phyloP scores from a whole-genome alignment of 1,284 basidiomycete genomes.

The Phellopilus nigrolimitatus region DNA sequence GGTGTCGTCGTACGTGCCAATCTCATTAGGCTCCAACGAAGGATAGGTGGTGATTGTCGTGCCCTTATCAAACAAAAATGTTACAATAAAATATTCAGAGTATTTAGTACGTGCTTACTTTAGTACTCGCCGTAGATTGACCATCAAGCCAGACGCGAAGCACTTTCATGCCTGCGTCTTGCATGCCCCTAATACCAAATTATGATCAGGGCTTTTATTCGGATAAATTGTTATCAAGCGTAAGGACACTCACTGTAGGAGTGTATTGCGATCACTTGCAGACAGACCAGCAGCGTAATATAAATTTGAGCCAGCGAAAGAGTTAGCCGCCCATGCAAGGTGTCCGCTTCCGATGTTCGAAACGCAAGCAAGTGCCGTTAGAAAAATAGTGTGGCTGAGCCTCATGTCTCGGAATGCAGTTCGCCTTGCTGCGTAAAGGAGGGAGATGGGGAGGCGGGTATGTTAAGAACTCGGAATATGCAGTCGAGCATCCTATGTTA shows the following conservation, averaged over 20 bases:
- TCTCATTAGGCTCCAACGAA: slow-evolving; percentile 32
- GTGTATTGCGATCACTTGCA: slow-evolving; percentile 25
- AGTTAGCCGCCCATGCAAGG: slow-evolving; percentile 24
- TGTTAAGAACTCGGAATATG: too few relatives aligned
- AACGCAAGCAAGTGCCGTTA: not conserved
- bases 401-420: not conserved
- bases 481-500: too few relatives aligned
- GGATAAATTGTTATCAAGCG: too few relatives aligned
- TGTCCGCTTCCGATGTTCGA: not conserved
- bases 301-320: slow-evolving; percentile 32
- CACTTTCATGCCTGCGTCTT: slow-evolving; percentile 31
- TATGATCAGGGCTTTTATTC: not conserved
- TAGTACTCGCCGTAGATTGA: slow-evolving; percentile 26
- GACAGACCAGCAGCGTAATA: slow-evolving; percentile 32
- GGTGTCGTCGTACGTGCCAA: slow-evolving; percentile 37
- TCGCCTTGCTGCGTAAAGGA: too few relatives aligned
- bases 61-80: slow-evolving; percentile 1
- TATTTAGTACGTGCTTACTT: slow-evolving; percentile 20
- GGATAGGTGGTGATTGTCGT: slow-evolving; percentile 29
- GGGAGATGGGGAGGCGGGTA: too few relatives aligned
- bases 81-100: not conserved
- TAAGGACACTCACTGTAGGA: slow-evolving; percentile 25
- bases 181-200: slow-evolving; percentile 25
- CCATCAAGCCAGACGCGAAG: slow-evolving; percentile 33
- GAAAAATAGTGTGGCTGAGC: not conserved